Conservation (phyloP, 352 stramenopile genomes). For the Pythium pyrilobum region DNA sequence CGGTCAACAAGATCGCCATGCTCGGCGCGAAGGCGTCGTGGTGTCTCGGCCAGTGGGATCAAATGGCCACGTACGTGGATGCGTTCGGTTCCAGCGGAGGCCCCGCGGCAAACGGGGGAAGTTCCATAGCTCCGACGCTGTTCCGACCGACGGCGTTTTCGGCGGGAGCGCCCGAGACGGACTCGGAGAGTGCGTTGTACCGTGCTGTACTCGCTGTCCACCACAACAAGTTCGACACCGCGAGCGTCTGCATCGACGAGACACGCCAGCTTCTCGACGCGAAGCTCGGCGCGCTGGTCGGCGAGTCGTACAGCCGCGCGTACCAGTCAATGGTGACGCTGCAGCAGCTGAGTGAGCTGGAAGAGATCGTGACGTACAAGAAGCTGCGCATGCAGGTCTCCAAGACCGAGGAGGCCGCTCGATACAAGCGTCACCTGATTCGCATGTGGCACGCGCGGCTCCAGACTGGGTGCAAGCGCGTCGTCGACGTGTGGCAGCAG, state of each 20-base stretch:
- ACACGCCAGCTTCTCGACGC: constrained; percentile 94
- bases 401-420: constrained; percentile 67
- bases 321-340: constrained; percentile 98
- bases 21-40: constrained; percentile 78
- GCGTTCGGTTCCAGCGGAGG: constrained; percentile 29
- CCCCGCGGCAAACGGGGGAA: neutral
- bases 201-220: constrained; percentile 91
- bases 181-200: constrained; percentile 41
- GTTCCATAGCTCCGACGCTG: neutral
- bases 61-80: constrained; percentile 75
- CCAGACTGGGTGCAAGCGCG: constrained; percentile 74
- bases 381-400: constrained; percentile 62
- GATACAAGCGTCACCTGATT: constrained; percentile 79
- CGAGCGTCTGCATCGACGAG: constrained; percentile 92
- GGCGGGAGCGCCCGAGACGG: constrained; percentile 7
- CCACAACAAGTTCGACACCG: constrained; percentile 89
- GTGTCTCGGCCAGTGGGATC: constrained; percentile 79
- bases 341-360: constrained; percentile 96
- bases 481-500: constrained; percentile 94
- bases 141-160: neutral
- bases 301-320: constrained; percentile 95
- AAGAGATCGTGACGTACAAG: constrained; percentile 87
- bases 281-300: constrained; percentile 95
- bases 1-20: constrained; percentile 68
- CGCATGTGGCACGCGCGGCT: constrained; percentile 81